Base-by-base conservation (phyloP, 352 stramenopile species). In the Pilasporangium apinafurcum region DNA sequence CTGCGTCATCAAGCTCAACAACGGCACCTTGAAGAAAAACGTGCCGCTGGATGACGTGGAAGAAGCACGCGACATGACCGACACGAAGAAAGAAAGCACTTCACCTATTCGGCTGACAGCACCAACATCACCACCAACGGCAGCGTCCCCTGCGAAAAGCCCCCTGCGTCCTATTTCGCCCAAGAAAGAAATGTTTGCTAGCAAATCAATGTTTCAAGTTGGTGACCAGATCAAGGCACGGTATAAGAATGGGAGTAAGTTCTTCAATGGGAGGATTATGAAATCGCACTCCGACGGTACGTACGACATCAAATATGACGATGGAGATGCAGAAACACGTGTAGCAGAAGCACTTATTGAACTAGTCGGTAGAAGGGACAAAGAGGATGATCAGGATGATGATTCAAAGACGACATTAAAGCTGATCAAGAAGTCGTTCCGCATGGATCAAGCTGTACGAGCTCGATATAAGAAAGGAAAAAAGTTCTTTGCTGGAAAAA, bases 1-100 rank as follows among this genome's bases (percentile, higher is more conserved):
- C 8, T 87, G 74, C 39, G 71, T 87, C 22, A 67, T 87, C 44
- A 87, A 87, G 37, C 62, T 87, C 42, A 69, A 61, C 44, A 78
- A 77, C 43, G 74, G 74, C 20, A 53, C 53, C 21, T 48, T 86
- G n/a, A 71, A 62, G 50, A 86, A 85, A 51, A 84, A 83, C 42
- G 68, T 87, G 24, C 68, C 70, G 22, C 44, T 87, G 18, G 65
- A 69, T 28, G 71, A 85, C 29, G 64, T 87, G 9, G 55, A 75
- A 21, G 70, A 82, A 24, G 62, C 67, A 9, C 51, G 44, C 6
- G 62, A 72, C n/a, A 57, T 58, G 46, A 56, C 44, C 21, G 56
- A 70, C 39, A 63, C 50, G 28, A 59, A 66, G 41, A n/a, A 17
- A 13, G 38, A 57, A 43, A 60, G 54, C 6, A 74, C 63, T 27